Conservation (phyloP, 1,284 basidiomycete species). For the Moesziomyces sp. region DNA sequence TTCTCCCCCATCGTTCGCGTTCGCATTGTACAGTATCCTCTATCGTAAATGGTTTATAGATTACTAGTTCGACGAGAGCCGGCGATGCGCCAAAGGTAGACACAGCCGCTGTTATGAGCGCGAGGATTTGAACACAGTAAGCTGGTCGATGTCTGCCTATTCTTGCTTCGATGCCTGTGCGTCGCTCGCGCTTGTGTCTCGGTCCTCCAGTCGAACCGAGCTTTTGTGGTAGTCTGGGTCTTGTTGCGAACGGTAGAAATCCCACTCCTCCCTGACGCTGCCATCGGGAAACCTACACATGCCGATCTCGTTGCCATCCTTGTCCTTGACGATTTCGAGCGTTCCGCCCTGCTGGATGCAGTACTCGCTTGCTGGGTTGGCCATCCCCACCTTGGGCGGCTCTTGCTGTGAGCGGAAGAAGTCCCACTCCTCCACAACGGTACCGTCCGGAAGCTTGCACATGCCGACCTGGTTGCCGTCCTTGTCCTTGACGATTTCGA, state of each 20-base stretch:
- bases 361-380: conserved; percentile 11
- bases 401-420: conserved; percentile 8
- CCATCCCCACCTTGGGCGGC: neutral
- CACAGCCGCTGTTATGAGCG: neutral
- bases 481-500: conserved; percentile 15
- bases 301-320: conserved; percentile 14
- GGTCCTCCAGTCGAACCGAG: neutral
- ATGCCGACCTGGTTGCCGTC: conserved; percentile 14
- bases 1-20: neutral
- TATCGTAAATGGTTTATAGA: neutral
- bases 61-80: neutral
- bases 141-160: neutral
- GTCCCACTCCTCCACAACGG: conserved; percentile 15
- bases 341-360: conserved; percentile 18
- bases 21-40: neutral
- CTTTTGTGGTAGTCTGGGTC: neutral
- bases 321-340: conserved; percentile 17
- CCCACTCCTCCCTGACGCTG: neutral
- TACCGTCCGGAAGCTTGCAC: conserved; percentile 18
- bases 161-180: neutral
- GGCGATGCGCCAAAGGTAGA: neutral
- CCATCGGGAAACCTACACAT: conserved; percentile 17
- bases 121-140: too few species aligned
- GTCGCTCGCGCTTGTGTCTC: neutral
- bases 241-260: neutral